Base-by-base conservation (phyloP, 441 rosid species). In the Arabidopsis lyrata region DNA sequence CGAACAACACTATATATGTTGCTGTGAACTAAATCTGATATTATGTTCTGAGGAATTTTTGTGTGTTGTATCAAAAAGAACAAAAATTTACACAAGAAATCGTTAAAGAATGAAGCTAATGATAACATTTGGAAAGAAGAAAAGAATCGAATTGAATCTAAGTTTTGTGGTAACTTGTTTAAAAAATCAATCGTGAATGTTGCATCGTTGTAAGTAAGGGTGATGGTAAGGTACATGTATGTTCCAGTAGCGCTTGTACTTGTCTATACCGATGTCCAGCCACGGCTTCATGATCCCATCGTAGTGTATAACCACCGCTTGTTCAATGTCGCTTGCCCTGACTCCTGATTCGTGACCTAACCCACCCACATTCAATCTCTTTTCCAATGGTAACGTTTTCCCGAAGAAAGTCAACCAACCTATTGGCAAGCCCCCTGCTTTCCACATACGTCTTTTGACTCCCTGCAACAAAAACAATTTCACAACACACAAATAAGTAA, bases 251-350 rank as follows among this genome's bases (percentile, higher is more conserved):
- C 82, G 75, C 77, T 81, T 95, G 74, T 87, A 88, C 81, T 75
- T 82, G 13, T 72, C 70, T 38, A 87, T 71, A 34, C 90, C 87
- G 1, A 89, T 90, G 56, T 95, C 97, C 56, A 89, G 75, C 97
- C 97, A 92, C 1, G 99, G 97, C 77, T 95, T 92, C 96, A 73
- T 87, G 71, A 87, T 82, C 68, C 99, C 99, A 32, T 90, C 85
- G 6, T 87, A 90, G 81, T 92, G 99, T 72, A 92, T 82, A 22
- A 95, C 97, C 13, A 88, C 92, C 4, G 94, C 94, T 72, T 18
- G 63, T 44, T 95, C 86, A 8, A 93, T 83, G 8, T 86, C 86
- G 2, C 14, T 66, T 11, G 5, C 77, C 13, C 27, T 67, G 10
- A 87, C 75, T 48, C 82, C 85, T 2, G 87, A 85, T 63, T 89